phyloP scores from a whole-genome alignment of 768 basidiomycete genomes.

The Sistotremastrum niveocremeum region DNA sequence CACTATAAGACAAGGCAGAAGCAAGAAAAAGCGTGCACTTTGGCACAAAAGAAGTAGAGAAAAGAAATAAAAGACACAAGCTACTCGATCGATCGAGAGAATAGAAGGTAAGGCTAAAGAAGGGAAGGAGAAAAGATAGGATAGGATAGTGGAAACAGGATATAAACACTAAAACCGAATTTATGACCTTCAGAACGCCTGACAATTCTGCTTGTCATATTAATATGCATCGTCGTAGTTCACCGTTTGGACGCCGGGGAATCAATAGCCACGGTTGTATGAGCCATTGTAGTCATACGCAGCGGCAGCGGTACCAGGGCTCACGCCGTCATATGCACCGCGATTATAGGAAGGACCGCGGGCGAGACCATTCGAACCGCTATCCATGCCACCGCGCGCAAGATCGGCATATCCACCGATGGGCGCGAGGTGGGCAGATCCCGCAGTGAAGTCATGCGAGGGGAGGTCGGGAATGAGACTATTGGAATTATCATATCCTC shows the following conservation, averaged over 20 bases:
- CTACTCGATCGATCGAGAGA: neutral
- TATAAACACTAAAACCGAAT: neutral
- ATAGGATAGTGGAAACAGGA: neutral
- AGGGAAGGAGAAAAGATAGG: neutral
- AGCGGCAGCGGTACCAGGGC: neutral
- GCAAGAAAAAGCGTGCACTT: neutral
- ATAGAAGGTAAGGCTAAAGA: neutral
- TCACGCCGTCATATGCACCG: neutral
- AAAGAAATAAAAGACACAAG: neutral
- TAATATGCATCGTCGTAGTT: no score
- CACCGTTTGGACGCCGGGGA: no score
- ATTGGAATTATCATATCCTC: conserved; percentile 13
- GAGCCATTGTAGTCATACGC: neutral
- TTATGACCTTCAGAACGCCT: neutral
- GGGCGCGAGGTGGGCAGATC: conserved; percentile 39
- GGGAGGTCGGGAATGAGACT: conserved; percentile 32
- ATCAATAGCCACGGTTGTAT: neutral
- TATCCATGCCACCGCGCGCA: conserved; percentile 61
- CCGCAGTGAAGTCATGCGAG: conserved; percentile 69
- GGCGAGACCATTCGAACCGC: conserved; percentile 35
- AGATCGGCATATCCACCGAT: conserved; percentile 77
- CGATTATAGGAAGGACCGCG: conserved; percentile 22
- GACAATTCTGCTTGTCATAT: neutral
- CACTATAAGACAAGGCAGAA: no score
- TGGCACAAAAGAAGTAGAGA: neutral